A percentile compares a stretch with the other conserved stretches of the same genome.
These are phyloP conservation scores for Penicillium odoratum DNA, from an alignment of 495 filamentous ascomycete genomes.

Conservation along the genomic window DNA sequence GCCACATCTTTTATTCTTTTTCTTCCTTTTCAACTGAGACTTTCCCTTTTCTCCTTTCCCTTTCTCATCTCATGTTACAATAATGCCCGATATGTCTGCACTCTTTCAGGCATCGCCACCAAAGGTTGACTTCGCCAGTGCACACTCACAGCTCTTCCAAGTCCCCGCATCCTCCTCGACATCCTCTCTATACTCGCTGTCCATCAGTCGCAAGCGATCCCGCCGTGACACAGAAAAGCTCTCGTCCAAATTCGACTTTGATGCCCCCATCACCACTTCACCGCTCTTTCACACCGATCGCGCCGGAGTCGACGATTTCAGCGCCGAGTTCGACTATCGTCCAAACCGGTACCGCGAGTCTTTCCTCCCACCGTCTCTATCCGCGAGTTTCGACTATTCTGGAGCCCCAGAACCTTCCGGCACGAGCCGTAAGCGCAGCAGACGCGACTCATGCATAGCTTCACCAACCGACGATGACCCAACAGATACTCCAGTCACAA, in stretches of 20 bases:
- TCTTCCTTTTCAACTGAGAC: not conserved
- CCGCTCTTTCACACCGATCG: conserved; percentile 53
- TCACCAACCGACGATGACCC: conserved; percentile 22
- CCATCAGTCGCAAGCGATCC: conserved; percentile 47
- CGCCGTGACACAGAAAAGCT: conserved; percentile 34
- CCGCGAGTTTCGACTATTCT: conserved; percentile 31
- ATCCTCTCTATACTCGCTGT: conserved; percentile 62
- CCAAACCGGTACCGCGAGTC: conserved; percentile 47
- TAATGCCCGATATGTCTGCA: conserved; percentile 44
- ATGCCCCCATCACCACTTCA: conserved; percentile 33
- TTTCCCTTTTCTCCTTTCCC: conserved; percentile 5
- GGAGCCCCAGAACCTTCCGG: conserved; percentile 23
- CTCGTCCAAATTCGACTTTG: conserved; percentile 29
- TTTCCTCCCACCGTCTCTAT: conserved; percentile 33
- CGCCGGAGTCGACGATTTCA: conserved; percentile 55
- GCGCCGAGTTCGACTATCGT: conserved; percentile 46
- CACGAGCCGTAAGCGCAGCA: conserved; percentile 43
- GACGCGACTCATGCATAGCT: conserved; percentile 34
- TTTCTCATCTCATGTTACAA: conserved; percentile 9
- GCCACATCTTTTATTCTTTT: not conserved
- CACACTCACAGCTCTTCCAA: conserved; percentile 65
- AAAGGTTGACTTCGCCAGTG: conserved; percentile 54
- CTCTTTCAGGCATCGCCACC: conserved; percentile 53
- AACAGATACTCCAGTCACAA: conserved; percentile 11
- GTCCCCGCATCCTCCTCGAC: conserved; percentile 65